Evolutionary conservation across 2,329 filamentous ascomycete species (phyloP).

Genomic region (Diaporthe citrichinensis): DNA sequence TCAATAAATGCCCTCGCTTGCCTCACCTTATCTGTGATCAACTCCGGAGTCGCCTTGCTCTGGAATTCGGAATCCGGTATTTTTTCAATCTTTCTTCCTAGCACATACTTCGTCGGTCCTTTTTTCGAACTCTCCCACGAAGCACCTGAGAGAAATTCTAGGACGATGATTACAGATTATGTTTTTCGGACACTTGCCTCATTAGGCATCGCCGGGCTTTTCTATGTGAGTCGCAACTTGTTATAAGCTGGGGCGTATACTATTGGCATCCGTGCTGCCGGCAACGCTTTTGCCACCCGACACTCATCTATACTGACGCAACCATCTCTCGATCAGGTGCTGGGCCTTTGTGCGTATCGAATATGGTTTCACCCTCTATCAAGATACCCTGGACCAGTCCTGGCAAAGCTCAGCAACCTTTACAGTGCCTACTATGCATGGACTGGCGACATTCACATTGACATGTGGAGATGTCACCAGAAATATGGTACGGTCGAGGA

Average conservation of each 20-base stretch:
- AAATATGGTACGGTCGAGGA: constrained; percentile 11
- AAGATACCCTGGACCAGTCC: constrained; percentile 14
- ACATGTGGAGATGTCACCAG: constrained; percentile 25
- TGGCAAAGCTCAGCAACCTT: constrained; percentile 19
- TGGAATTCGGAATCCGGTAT: background rate
- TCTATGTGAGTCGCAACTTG: constrained; percentile 6
- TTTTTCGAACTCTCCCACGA: background rate
- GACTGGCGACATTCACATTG: constrained; percentile 21
- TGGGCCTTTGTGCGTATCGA: background rate
- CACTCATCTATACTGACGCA: background rate
- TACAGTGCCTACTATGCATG: constrained; percentile 28
- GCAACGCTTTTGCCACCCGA: background rate
- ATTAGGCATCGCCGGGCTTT: background rate
- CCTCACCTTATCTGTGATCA: background rate
- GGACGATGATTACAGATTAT: background rate
- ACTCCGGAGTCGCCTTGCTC: background rate
- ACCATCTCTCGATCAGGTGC: background rate
- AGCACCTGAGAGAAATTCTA: background rate
- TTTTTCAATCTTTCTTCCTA: background rate
- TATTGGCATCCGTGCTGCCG: background rate
- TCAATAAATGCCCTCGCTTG: background rate
- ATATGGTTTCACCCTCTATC: constrained; percentile 20
- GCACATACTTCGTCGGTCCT: background rate
- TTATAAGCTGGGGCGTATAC: background rate
- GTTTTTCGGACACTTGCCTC: background rate